These are phyloP conservation scores for Monotropa hypopitys DNA, from an alignment of 179 eudicot genomes.

Conservation along the genomic window DNA sequence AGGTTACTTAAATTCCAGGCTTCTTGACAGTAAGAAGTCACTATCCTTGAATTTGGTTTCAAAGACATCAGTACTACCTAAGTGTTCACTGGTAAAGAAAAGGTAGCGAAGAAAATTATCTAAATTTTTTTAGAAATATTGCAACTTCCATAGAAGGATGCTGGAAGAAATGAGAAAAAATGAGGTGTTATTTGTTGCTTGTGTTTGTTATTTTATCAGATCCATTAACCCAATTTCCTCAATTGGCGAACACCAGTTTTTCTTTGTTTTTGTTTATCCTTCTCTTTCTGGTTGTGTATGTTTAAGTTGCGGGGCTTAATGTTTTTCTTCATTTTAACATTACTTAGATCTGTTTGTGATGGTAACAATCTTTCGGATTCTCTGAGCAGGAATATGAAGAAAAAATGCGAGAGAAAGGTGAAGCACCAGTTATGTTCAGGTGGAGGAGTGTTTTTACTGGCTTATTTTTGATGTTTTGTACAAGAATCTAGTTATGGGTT, in stretches of 20 bases:
- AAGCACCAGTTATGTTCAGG: slow-evolving; percentile 98
- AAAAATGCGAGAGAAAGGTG: slow-evolving; percentile 82
- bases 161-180: background rate
- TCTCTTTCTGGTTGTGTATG: background rate
- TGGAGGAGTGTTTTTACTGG: slow-evolving; percentile 10
- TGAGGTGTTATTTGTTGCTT: background rate
- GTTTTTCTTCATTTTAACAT: background rate
- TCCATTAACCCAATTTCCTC: background rate
- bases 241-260: background rate
- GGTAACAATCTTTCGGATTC: slow-evolving; percentile 8
- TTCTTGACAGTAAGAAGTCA: background rate
- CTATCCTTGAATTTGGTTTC: background rate
- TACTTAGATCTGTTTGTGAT: slow-evolving; percentile 2
- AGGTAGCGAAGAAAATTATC: background rate
- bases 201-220: background rate
- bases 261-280: background rate
- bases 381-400: slow-evolving; percentile 80
- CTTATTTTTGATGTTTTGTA: background rate
- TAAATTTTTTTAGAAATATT: background rate
- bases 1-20: background rate
- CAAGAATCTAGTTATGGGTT: background rate
- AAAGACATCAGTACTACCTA: background rate
- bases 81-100: background rate
- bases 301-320: background rate
- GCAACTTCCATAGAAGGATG: background rate